Evolutionary conservation across 345 rosid genomes (phyloP).

Genomic region (Dipteronia sinensis): DNA sequence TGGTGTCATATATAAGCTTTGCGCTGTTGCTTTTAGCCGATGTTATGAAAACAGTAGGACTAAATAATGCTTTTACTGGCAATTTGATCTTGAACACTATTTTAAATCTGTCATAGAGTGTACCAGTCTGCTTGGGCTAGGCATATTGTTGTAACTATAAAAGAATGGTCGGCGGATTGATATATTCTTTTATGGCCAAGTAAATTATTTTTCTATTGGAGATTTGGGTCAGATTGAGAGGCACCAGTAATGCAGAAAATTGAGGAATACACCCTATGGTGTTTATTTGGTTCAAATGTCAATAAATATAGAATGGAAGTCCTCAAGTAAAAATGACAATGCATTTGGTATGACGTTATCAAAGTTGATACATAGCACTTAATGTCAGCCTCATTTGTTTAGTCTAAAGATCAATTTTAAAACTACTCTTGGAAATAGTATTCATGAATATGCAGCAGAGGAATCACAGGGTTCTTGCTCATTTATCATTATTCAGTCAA

Average conservation of each 20-base stretch:
- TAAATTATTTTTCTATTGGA: background rate
- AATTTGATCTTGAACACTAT: background rate
- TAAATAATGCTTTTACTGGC: background rate
- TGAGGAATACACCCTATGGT: background rate
- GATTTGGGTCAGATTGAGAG: background rate
- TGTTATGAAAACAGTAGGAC: background rate
- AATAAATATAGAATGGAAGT: background rate
- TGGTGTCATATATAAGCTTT: background rate
- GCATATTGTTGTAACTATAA: background rate
- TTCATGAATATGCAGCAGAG: background rate
- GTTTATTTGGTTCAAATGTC: constrained; percentile 1
- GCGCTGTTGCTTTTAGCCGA: background rate
- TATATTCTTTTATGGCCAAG: background rate
- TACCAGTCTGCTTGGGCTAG: background rate
- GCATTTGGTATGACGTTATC: background rate
- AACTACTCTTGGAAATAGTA: background rate
- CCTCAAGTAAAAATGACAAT: background rate
- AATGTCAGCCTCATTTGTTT: background rate
- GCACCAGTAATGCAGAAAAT: background rate
- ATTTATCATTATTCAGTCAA: constrained; percentile 1
- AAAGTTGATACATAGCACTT: constrained; percentile 1
- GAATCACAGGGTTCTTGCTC: background rate
- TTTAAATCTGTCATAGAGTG: background rate
- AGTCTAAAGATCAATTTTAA: background rate
- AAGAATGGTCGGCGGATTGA: background rate